phyloP scores from a whole-genome alignment of 2,329 filamentous ascomycete genomes.

The Lasiodiplodia gonubiensis region DNA sequence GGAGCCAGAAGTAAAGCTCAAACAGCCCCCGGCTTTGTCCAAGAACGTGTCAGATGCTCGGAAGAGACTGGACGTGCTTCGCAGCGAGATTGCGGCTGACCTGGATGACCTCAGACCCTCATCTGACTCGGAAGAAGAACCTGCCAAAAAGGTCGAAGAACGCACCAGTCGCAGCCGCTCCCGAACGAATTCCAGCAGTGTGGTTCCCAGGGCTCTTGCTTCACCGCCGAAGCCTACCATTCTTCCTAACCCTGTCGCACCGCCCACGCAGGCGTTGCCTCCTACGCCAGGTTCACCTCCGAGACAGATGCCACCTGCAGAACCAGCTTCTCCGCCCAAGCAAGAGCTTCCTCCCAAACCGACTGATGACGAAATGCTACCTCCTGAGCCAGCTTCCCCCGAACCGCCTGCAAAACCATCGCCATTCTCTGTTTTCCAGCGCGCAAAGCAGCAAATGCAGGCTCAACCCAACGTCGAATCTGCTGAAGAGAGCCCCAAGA shows the following conservation, averaged over 20 bases:
- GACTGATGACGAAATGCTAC: not conserved
- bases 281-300: conserved; percentile 5
- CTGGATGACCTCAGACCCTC: conserved; percentile 16
- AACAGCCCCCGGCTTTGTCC: conserved; percentile 6
- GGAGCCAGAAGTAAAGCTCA: conserved; percentile 31
- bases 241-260: not conserved
- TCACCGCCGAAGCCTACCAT: not conserved
- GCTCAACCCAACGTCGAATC: not conserved
- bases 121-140: conserved; percentile 21
- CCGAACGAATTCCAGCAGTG: conserved; percentile 17
- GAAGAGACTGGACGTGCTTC: conserved; percentile 17
- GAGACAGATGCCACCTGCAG: not conserved
- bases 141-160: conserved; percentile 1
- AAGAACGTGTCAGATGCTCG: conserved; percentile 16
- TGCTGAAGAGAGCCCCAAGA: conserved; percentile 10
- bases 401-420: conserved; percentile 7
- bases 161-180: not conserved
- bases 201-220: not conserved
- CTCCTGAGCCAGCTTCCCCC: not conserved
- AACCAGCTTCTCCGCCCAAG: not conserved
- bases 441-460: conserved; percentile 50
- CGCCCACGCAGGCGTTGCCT: conserved; percentile 5
- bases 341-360: not conserved
- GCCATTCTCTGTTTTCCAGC: conserved; percentile 54
- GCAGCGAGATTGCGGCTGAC: conserved; percentile 11